Percentiles rank a stretch among this genome's conserved stretches.
These are phyloP conservation scores for Elsinoe batatas DNA, from an alignment of 2,329 filamentous ascomycete species.

Conservation along the genomic window DNA sequence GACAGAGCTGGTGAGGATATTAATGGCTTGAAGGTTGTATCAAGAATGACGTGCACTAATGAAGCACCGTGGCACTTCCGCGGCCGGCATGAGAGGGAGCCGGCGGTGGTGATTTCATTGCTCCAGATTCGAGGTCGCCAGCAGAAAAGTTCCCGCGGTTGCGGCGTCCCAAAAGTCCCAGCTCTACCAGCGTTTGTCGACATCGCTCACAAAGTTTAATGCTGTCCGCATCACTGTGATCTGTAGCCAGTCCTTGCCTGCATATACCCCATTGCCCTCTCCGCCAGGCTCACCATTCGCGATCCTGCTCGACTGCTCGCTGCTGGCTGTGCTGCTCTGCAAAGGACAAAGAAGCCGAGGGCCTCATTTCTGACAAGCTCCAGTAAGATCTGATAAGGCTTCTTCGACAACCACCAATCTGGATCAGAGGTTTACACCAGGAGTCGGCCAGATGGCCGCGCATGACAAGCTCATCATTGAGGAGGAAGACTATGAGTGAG, in stretches of 20 bases:
- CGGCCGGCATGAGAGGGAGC: slow-evolving; percentile 1
- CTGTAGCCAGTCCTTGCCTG: not conserved
- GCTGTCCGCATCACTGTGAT: not conserved
- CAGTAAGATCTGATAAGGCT: not conserved
- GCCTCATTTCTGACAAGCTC: not conserved
- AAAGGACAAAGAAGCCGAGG: not conserved
- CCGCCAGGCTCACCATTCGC: not conserved
- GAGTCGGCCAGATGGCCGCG: slow-evolving; percentile 21
- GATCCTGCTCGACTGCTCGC: not conserved
- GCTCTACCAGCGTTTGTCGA: slow-evolving; percentile 8
- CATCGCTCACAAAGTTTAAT: slow-evolving; percentile 8
- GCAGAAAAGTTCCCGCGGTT: slow-evolving; percentile 11
- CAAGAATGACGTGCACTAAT: not conserved
- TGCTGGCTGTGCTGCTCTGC: not conserved
- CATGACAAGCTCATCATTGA: slow-evolving; percentile 26
- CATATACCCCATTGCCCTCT: not conserved
- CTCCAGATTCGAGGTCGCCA: not conserved
- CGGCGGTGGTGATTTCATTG: slow-evolving; percentile 11
- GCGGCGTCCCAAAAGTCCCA: not conserved
- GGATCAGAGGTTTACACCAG: slow-evolving; percentile 15
- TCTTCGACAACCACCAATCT: slow-evolving; percentile 8
- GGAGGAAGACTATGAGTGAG: slow-evolving; percentile 30
- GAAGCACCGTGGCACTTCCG: not conserved
- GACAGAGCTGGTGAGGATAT: not conserved
- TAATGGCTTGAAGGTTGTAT: too few species aligned